Evolutionary conservation across 2,329 filamentous ascomycete genomes (phyloP).

Genomic region (Penicillium concentricum): DNA sequence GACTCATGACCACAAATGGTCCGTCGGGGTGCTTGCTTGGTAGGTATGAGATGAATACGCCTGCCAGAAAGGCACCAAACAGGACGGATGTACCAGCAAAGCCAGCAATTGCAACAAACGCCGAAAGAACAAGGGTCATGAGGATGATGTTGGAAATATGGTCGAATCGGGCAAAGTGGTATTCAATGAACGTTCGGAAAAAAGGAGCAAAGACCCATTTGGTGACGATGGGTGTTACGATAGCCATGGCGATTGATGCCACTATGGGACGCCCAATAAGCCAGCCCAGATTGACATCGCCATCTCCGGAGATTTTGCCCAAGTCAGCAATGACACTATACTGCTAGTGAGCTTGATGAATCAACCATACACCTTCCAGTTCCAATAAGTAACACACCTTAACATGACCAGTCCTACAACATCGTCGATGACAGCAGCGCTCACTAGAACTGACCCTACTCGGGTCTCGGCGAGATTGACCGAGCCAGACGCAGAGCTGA

Average conservation of each 20-base stretch:
- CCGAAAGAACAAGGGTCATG: conserved; percentile 36
- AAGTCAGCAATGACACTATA: conserved; percentile 37
- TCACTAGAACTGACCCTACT: conserved; percentile 47
- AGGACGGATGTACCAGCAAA: conserved; percentile 41
- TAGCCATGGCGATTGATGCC: conserved; percentile 37
- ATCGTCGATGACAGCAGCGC: conserved; percentile 50
- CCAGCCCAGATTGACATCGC: conserved; percentile 35
- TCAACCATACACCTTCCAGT: too few species aligned
- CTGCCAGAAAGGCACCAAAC: conserved; percentile 40
- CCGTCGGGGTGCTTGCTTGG: conserved; percentile 37
- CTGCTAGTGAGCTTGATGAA: background rate
- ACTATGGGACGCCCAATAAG: conserved; percentile 41
- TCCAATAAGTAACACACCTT: conserved; percentile 16
- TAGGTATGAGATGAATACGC: conserved; percentile 38
- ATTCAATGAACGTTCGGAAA: conserved; percentile 37
- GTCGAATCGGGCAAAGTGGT: conserved; percentile 34
- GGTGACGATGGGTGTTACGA: conserved; percentile 37
- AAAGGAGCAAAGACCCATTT: conserved; percentile 42
- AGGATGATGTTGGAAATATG: conserved; percentile 36
- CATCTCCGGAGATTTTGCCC: conserved; percentile 17
- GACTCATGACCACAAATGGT: conserved; percentile 37
- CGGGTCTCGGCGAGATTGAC: conserved; percentile 46
- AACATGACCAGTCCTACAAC: conserved; percentile 45
- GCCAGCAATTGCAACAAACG: conserved; percentile 34
- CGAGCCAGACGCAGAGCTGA: conserved; percentile 30